Conservation (phyloP, 2,329 filamentous ascomycete species). For the Aspergillus sp. region DNA sequence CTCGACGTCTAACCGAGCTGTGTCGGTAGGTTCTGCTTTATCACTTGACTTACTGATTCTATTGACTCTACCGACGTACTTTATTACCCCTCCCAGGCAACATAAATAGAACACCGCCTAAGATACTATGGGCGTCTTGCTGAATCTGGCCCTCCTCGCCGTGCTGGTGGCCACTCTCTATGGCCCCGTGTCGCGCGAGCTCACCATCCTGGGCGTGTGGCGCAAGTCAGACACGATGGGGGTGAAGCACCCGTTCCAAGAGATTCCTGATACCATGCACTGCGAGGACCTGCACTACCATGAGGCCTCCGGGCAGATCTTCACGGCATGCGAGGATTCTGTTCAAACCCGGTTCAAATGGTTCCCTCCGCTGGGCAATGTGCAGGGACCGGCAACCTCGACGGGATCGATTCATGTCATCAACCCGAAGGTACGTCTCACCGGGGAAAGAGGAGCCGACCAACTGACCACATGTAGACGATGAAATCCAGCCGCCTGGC, state of each 20-base stretch:
- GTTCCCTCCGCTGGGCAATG: constrained; percentile 51
- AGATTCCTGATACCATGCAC: constrained; percentile 52
- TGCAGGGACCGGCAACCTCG: constrained; percentile 35
- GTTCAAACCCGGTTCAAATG: constrained; percentile 44
- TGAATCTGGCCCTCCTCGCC: constrained; percentile 19
- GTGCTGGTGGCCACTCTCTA: constrained; percentile 19
- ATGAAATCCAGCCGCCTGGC: constrained; percentile 45
- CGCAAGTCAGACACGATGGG: constrained; percentile 23
- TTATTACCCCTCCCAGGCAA: not conserved
- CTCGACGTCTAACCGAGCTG: not conserved
- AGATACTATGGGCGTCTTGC: constrained; percentile 18
- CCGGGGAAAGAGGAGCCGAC: not conserved
- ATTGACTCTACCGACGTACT: not conserved
- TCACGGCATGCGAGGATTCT: constrained; percentile 56
- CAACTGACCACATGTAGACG: constrained; percentile 35
- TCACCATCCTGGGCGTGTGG: constrained; percentile 24
- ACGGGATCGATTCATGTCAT: constrained; percentile 47
- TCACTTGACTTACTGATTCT: not conserved
- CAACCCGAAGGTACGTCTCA: constrained; percentile 46
- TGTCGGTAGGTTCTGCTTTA: not conserved
- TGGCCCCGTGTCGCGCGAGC: constrained; percentile 15
- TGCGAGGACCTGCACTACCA: constrained; percentile 63
- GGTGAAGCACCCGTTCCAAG: constrained; percentile 31
- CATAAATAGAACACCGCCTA: not conserved
- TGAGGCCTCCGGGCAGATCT: constrained; percentile 47